phyloP scores from a whole-genome alignment of 257 asterid species.

The Solanum boliviense region DNA sequence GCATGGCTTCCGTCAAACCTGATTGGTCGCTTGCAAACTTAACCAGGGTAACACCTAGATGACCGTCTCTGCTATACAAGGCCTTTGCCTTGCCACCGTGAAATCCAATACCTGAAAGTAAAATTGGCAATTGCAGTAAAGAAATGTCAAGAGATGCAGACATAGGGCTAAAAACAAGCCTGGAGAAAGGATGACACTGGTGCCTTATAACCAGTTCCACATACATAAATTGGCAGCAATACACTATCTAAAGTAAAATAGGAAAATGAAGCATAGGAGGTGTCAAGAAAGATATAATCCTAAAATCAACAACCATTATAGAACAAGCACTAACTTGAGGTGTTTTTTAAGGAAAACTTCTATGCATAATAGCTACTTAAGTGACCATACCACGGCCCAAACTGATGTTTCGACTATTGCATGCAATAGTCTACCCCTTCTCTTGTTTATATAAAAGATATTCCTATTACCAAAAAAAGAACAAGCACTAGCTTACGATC shows the following conservation, averaged over 20 bases:
- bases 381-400: not conserved
- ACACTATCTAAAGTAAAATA: not conserved
- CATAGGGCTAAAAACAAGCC: not conserved
- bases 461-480: not conserved
- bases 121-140: conserved; percentile 2
- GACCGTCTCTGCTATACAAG: conserved; percentile 70
- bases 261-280: not conserved
- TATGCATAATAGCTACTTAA: not conserved
- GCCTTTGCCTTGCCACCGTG: conserved; percentile 75
- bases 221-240: not conserved
- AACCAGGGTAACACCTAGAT: conserved; percentile 59
- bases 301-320: not conserved
- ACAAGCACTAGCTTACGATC: not conserved
- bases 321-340: not conserved
- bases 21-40: conserved; percentile 58
- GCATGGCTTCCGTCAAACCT: conserved; percentile 68
- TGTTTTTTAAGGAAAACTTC: not conserved
- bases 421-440: not conserved
- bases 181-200: not conserved
- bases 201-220: not conserved
- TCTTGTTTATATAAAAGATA: not conserved
- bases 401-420: too few species aligned
- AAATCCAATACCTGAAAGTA: conserved; percentile 65
- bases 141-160: not conserved
- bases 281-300: not conserved